phyloP scores from a whole-genome alignment of 352 stramenopile genomes.

The Globisporangium heterothallicum region DNA sequence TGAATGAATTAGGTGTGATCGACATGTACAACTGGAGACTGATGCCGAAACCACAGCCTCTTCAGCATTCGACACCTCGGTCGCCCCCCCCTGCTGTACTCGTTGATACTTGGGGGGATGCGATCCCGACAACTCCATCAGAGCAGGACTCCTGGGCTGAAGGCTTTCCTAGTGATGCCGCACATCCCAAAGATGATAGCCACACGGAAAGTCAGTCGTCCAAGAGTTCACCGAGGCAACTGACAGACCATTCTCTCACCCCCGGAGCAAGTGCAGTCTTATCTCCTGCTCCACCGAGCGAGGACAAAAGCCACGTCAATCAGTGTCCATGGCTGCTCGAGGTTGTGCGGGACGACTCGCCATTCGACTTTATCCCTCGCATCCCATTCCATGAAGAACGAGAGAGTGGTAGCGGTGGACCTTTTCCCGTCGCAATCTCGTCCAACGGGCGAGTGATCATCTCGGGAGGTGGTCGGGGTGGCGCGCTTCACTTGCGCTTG shows the following conservation, averaged over 20 bases:
- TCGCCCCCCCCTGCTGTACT: not conserved
- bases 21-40: conserved; percentile 85
- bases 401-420: conserved; percentile 11
- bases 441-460: conserved; percentile 68
- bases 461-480: conserved; percentile 64
- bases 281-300: not conserved
- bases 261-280: not conserved
- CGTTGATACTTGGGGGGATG: not conserved
- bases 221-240: not conserved
- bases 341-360: conserved; percentile 59
- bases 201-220: conserved; percentile 1
- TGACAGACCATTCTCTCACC: not conserved
- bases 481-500: conserved; percentile 69
- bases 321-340: conserved; percentile 69
- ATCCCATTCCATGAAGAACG: conserved; percentile 67
- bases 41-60: conserved; percentile 37
- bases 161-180: not conserved
- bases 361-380: conserved; percentile 76
- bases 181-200: not conserved
- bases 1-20: conserved; percentile 84
- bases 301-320: conserved; percentile 3
- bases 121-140: not conserved
- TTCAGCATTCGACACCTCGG: not conserved
- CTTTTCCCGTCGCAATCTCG: conserved; percentile 63
- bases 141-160: not conserved